Base-by-base conservation (phyloP, 441 rosid genomes). In the Jatropha multifida region DNA sequence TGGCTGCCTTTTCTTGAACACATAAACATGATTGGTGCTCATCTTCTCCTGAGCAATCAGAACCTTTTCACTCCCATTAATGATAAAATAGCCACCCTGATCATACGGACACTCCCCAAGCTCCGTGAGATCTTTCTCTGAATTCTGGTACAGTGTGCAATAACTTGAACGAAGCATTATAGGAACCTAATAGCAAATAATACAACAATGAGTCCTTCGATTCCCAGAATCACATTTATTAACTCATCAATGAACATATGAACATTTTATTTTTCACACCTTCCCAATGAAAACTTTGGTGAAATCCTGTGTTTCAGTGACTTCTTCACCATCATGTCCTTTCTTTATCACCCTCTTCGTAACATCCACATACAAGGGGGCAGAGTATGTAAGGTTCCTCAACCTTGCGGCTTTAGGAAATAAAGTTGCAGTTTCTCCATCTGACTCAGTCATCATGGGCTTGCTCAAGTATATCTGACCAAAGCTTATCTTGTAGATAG, bases 371-470 rank as follows among this genome's bases (percentile, higher is more conserved):
- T 89, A 96, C 82, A 96, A 83, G 23, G 98, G 99, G 72, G 98
- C 96, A 3, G 99, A 92, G 78, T 96, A 94, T 2, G 99, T 94
- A 42, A 96, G 87, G 85, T 96, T 96, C 85, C 98, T 92, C 87
- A 96, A 80, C 86, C 98, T 88, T 27, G 99, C 98, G 77, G 97
- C 99, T 83, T 92, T 96, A 46, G 99, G 99, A 82, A 91, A 94
- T 69, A 96, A 86, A 60, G 98, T 92, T 4, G 97, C 97, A 68
- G 98, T 93, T 82, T 91, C 94, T 82, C 98, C 98, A 86, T 96
- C 97, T 12, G 97, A 94, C 85, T 96, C 98, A 0, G 97, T 96
- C 98, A 96, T 94, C 97, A 91, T 94, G 4, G 99, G 99, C 85
- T 94, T 96, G 81, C 98, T 92, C 88, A 94, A 79, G 83, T 96